phyloP scores from a whole-genome alignment of 495 filamentous ascomycete species.

The Xeromyces bisporus region DNA sequence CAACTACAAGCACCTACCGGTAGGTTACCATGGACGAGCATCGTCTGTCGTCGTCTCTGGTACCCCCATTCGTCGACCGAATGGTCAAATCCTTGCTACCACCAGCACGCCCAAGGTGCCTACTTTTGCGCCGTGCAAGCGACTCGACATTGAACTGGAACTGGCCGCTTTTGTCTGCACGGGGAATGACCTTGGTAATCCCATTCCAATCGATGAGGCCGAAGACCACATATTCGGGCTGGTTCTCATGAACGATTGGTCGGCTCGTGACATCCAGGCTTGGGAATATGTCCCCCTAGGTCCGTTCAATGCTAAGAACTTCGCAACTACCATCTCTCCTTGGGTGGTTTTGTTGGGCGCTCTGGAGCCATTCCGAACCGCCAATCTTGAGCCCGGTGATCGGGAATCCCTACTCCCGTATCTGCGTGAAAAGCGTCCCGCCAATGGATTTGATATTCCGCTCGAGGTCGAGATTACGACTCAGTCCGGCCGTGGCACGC shows the following conservation, averaged over 20 bases:
- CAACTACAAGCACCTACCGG: slow-evolving; percentile 81
- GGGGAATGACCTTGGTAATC: slow-evolving; percentile 47
- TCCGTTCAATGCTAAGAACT: slow-evolving; percentile 86
- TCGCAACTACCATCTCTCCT: slow-evolving; percentile 71
- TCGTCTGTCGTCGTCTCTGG: slow-evolving; percentile 66
- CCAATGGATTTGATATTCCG: slow-evolving; percentile 56
- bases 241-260: slow-evolving; percentile 92
- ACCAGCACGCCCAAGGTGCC: slow-evolving; percentile 43
- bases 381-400: slow-evolving; percentile 42
- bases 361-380: slow-evolving; percentile 49
- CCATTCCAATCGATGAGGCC: slow-evolving; percentile 46
- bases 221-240: slow-evolving; percentile 70
- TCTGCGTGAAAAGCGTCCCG: slow-evolving; percentile 43
- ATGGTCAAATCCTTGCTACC: slow-evolving; percentile 63
- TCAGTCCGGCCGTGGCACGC: slow-evolving; percentile 41
- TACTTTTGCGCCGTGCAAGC: slow-evolving; percentile 42
- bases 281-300: slow-evolving; percentile 84
- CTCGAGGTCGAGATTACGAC: slow-evolving; percentile 60
- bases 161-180: slow-evolving; percentile 65
- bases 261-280: slow-evolving; percentile 71
- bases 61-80: slow-evolving; percentile 55
- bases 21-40: slow-evolving; percentile 75
- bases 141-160: slow-evolving; percentile 79
- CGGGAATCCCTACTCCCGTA: slow-evolving; percentile 49
- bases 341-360: slow-evolving; percentile 85